phyloP scores from a whole-genome alignment of 768 basidiomycete genomes.

The Panus rudis region DNA sequence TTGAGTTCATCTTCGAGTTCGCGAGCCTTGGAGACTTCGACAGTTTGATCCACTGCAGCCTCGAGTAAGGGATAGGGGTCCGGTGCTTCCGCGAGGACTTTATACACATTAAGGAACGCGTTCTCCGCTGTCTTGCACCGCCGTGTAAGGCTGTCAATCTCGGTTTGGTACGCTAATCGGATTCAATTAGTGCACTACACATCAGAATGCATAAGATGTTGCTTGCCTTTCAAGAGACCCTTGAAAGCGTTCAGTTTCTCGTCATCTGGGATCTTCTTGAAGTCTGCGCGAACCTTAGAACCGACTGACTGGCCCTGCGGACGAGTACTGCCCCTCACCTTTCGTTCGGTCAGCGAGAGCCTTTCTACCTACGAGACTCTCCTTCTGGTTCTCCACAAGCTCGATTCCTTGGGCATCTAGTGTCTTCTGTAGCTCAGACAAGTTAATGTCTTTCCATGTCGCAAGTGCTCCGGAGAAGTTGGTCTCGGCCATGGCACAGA shows the following conservation, averaged over 20 bases:
- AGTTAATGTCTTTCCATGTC: slow-evolving; percentile 94
- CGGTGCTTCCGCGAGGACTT: slow-evolving; percentile 91
- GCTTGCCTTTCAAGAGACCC: slow-evolving; percentile 75
- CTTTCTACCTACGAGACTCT: slow-evolving; percentile 90
- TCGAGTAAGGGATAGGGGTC: slow-evolving; percentile 97
- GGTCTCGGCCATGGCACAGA: slow-evolving; percentile 38
- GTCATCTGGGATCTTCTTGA: slow-evolving; percentile 89
- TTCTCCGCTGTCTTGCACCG: slow-evolving; percentile 91
- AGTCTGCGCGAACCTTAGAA: slow-evolving; percentile 47
- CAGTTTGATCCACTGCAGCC: slow-evolving; percentile 92
- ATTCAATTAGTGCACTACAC: background rate
- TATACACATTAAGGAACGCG: slow-evolving; percentile 95
- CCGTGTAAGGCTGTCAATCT: slow-evolving; percentile 93
- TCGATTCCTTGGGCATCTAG: slow-evolving; percentile 91
- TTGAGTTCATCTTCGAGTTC: slow-evolving; percentile 70
- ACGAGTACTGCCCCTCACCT: slow-evolving; percentile 41
- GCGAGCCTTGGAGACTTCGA: slow-evolving; percentile 77
- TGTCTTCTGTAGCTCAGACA: slow-evolving; percentile 86
- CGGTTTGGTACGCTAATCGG: slow-evolving; percentile 79
- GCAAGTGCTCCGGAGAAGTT: slow-evolving; percentile 91
- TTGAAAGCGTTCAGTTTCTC: slow-evolving; percentile 89
- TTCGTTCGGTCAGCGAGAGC: slow-evolving; percentile 93
- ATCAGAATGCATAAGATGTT: background rate
- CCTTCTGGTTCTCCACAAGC: slow-evolving; percentile 97
- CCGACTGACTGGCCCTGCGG: background rate